phyloP scores from a whole-genome alignment of 352 stramenopile species.

The Blastocystis sp. region DNA sequence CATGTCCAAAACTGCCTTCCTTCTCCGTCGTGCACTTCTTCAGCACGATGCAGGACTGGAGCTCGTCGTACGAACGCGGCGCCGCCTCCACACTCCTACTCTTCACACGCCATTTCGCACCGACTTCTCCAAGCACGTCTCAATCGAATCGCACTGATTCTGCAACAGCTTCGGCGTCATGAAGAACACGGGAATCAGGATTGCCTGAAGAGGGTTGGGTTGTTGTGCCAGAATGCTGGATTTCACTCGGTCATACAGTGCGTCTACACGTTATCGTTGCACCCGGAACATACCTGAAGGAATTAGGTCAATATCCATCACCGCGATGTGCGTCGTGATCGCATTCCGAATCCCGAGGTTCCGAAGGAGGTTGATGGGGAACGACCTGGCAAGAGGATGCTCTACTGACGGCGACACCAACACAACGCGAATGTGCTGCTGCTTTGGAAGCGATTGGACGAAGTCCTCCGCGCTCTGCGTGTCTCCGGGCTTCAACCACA shows the following conservation, averaged over 20 bases:
- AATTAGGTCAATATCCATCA: constrained; percentile 5
- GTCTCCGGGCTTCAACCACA: neutral
- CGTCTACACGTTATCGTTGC: neutral
- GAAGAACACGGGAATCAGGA: neutral
- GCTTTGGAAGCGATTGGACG: neutral
- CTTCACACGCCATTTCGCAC: neutral
- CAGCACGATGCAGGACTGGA: neutral
- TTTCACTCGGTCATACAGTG: neutral
- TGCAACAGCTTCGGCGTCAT: neutral
- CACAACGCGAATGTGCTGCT: neutral
- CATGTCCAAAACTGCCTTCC: neutral
- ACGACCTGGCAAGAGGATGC: too few species aligned
- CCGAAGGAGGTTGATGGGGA: constrained; percentile 12
- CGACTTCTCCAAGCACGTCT: neutral
- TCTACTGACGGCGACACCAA: neutral
- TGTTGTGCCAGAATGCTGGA: neutral
- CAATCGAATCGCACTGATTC: neutral
- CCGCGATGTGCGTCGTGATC: neutral
- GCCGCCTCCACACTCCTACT: neutral
- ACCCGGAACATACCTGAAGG: neutral
- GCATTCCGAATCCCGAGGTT: constrained; percentile 11
- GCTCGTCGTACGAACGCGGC: neutral
- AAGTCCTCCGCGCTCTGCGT: neutral
- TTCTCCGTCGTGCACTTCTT: neutral
- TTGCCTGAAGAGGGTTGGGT: neutral